Conservation (phyloP, 768 basidiomycete genomes). For the Boletus reticulatus region DNA sequence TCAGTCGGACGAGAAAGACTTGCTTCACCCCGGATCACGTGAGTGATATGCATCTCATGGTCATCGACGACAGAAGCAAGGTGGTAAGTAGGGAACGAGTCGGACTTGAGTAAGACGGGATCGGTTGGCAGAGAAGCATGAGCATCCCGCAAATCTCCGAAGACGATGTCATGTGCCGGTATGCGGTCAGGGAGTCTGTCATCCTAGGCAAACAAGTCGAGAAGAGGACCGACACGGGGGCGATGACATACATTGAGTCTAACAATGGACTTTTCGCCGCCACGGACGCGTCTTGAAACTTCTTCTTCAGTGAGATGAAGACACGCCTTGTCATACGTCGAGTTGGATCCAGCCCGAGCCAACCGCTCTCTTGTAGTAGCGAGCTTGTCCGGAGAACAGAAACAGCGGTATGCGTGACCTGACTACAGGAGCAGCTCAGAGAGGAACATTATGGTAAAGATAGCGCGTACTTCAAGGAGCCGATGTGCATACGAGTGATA, state of each 20-base stretch:
- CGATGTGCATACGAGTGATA: slow-evolving; percentile 73
- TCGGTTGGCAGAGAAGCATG: slow-evolving; percentile 83
- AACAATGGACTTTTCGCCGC: slow-evolving; percentile 79
- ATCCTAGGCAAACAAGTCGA: slow-evolving; percentile 42
- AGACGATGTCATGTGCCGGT: slow-evolving; percentile 66
- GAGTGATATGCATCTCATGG: slow-evolving; percentile 92
- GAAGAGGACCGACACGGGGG: background rate
- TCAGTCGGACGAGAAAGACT: slow-evolving; percentile 8
- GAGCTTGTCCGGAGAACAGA: slow-evolving; percentile 78
- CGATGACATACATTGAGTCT: slow-evolving; percentile 73
- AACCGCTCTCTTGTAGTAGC: slow-evolving; percentile 65
- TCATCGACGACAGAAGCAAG: slow-evolving; percentile 96
- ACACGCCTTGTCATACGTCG: slow-evolving; percentile 87
- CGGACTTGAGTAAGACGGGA: slow-evolving; percentile 88
- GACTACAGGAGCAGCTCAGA: slow-evolving; percentile 43
- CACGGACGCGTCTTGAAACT: slow-evolving; percentile 64
- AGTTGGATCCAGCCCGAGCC: slow-evolving; percentile 68
- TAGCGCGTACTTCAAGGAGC: slow-evolving; percentile 65
- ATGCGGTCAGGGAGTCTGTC: slow-evolving; percentile 51
- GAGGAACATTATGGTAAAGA: background rate
- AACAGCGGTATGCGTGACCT: slow-evolving; percentile 92
- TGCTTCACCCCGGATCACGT: slow-evolving; percentile 93
- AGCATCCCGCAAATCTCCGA: slow-evolving; percentile 70
- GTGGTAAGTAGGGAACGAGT: slow-evolving; percentile 94
- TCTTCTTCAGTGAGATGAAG: slow-evolving; percentile 87